phyloP scores from a whole-genome alignment of 805 yeast species.

The Brettanomyces bruxellensis region DNA sequence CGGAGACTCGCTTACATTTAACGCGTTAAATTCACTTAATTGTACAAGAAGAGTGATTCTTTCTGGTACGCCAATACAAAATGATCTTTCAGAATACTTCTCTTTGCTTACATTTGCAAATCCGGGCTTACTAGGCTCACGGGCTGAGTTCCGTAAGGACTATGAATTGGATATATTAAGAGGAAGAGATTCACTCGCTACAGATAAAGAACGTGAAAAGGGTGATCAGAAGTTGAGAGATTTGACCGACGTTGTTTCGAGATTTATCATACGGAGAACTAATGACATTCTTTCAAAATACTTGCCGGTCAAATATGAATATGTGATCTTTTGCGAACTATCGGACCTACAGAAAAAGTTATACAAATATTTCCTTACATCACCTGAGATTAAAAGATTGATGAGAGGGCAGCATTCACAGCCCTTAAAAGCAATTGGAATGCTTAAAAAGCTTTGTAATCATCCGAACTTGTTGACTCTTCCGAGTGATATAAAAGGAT shows the following conservation, averaged over 20 bases:
- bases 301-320: slow-evolving; percentile 92
- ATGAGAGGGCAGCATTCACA: slow-evolving; percentile 66
- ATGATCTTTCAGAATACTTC: slow-evolving; percentile 89
- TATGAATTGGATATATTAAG: slow-evolving; percentile 72
- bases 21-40: slow-evolving; percentile 72
- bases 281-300: slow-evolving; percentile 92
- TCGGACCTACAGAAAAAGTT: slow-evolving; percentile 67
- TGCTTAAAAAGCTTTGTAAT: slow-evolving; percentile 83
- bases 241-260: slow-evolving; percentile 68
- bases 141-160: slow-evolving; percentile 74
- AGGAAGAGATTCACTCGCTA: slow-evolving; percentile 86
- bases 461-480: slow-evolving; percentile 83
- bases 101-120: slow-evolving; percentile 86
- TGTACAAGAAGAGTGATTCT: slow-evolving; percentile 85
- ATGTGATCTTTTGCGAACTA: slow-evolving; percentile 85
- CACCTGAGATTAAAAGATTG: slow-evolving; percentile 65
- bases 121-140: slow-evolving; percentile 84
- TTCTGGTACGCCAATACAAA: slow-evolving; percentile 96
- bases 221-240: slow-evolving; percentile 67
- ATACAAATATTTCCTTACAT: slow-evolving; percentile 66
- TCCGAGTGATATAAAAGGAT: slow-evolving; percentile 70
- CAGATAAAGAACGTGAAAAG: slow-evolving; percentile 60
- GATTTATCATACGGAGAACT: slow-evolving; percentile 88
- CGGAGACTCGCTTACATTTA: slow-evolving; percentile 87
- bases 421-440: slow-evolving; percentile 82